phyloP scores from a whole-genome alignment of 1,284 basidiomycete species.

The Exsudoporus floridanus region DNA sequence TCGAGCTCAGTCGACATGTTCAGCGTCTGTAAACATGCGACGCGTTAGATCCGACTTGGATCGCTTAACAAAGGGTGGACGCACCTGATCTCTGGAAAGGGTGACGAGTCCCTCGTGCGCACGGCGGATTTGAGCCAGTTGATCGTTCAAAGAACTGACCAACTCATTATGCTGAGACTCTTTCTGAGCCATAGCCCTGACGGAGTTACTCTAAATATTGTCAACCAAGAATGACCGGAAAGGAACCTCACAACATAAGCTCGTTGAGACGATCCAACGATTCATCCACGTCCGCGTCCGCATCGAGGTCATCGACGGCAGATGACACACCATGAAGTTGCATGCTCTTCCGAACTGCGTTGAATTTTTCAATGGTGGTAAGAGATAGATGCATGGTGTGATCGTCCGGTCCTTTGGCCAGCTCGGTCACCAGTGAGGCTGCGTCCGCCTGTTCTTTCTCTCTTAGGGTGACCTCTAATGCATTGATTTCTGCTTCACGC shows the following conservation, averaged over 20 bases:
- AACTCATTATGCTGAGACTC: constrained; percentile 81
- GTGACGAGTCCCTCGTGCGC: constrained; percentile 79
- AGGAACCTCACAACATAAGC: constrained; percentile 72
- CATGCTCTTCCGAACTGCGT: constrained; percentile 65
- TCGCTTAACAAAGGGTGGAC: constrained; percentile 7
- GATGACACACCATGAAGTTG: constrained; percentile 43
- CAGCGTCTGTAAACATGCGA: constrained; percentile 48
- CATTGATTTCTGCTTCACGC: constrained; percentile 81
- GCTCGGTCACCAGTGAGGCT: constrained; percentile 4
- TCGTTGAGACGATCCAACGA: constrained; percentile 77
- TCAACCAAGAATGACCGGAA: constrained; percentile 5
- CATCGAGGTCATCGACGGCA: constrained; percentile 26
- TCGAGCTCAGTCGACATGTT: constrained; percentile 88
- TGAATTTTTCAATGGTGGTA: constrained; percentile 67
- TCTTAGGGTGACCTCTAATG: constrained; percentile 69
- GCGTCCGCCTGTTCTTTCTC: constrained; percentile 40
- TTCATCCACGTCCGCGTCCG: constrained; percentile 57
- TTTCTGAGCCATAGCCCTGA: constrained; percentile 91
- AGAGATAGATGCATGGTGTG: constrained; percentile 54
- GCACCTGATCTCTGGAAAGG: constrained; percentile 78
- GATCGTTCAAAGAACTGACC: constrained; percentile 66
- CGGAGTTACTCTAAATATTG: constrained; percentile 5
- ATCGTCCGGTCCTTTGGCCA: constrained; percentile 17
- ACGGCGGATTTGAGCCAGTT: constrained; percentile 67
- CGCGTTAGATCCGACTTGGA: not conserved